Conservation (phyloP, 257 asterid genomes). For the Petrea volubilis region DNA sequence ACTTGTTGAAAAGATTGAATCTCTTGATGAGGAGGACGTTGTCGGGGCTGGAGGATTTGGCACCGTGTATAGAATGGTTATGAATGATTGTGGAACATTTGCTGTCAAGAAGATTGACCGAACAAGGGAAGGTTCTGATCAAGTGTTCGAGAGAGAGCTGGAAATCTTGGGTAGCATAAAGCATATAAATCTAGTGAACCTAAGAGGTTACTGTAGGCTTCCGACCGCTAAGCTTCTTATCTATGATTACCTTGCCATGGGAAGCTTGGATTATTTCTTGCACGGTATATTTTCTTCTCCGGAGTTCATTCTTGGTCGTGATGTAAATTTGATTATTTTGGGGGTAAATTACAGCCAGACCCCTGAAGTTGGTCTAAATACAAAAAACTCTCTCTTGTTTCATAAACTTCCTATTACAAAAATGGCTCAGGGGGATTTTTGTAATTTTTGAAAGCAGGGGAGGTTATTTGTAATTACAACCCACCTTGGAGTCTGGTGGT, state of each 20-base stretch:
- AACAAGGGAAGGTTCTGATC: constrained; percentile 89
- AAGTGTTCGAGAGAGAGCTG: constrained; percentile 90
- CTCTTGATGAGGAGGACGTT: constrained; percentile 82
- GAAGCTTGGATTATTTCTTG: constrained; percentile 85
- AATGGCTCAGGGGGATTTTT: no score
- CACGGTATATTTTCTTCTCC: constrained; percentile 60
- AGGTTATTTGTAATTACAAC: no score
- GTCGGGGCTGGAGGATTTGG: constrained; percentile 99
- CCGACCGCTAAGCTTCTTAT: constrained; percentile 87
- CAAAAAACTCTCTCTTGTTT: no score
- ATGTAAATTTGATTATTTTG: no score
- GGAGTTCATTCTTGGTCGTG: background rate
- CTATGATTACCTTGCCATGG: constrained; percentile 87
- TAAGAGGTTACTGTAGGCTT: constrained; percentile 94
- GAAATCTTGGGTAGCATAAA: constrained; percentile 93
- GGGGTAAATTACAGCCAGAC: no score
- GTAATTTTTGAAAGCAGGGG: no score
- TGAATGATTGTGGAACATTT: constrained; percentile 97
- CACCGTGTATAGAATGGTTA: constrained; percentile 96
- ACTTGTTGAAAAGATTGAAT: constrained; percentile 94
- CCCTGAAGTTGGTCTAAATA: no score
- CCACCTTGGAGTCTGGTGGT: no score
- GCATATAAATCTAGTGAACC: constrained; percentile 88
- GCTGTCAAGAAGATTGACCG: constrained; percentile 93
- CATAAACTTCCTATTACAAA: no score